phyloP scores from a whole-genome alignment of 805 yeast species.

The Candida ponderosae region DNA sequence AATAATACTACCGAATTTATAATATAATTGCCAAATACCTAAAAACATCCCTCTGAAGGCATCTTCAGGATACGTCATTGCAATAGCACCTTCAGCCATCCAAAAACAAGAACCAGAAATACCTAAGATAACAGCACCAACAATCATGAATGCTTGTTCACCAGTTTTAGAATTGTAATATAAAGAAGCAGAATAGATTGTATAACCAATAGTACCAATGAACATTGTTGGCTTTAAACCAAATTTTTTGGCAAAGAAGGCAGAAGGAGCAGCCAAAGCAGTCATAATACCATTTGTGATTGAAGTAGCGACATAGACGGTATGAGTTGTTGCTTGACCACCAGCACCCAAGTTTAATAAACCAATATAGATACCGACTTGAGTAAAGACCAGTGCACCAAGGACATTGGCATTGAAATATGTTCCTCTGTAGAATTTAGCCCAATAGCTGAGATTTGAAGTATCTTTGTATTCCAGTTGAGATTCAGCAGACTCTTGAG shows the following conservation, averaged over 20 bases:
- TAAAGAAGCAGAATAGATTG: slow-evolving; percentile 19
- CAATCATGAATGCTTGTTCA: slow-evolving; percentile 16
- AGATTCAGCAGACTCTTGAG: too few relatives aligned
- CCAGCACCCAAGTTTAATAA: slow-evolving; percentile 19
- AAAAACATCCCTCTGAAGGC: slow-evolving; percentile 18
- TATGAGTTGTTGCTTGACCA: slow-evolving; percentile 12
- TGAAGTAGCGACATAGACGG: slow-evolving; percentile 12
- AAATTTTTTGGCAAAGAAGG: slow-evolving; percentile 14
- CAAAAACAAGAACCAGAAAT: slow-evolving; percentile 19
- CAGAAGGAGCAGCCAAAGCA: slow-evolving; percentile 12
- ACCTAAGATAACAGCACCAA: slow-evolving; percentile 19
- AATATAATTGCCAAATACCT: slow-evolving; percentile 20
- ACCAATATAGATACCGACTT: slow-evolving; percentile 18
- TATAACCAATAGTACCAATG: slow-evolving; percentile 19
- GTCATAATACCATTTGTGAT: slow-evolving; percentile 17
- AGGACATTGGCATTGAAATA: slow-evolving; percentile 10
- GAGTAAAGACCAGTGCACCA: slow-evolving; percentile 17
- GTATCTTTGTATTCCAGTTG: too few relatives aligned
- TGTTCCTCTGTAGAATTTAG: slow-evolving; percentile 5
- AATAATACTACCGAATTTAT: slow-evolving; percentile 19
- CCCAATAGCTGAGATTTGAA: too few relatives aligned
- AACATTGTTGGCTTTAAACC: slow-evolving; percentile 13
- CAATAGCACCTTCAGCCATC: slow-evolving; percentile 21
- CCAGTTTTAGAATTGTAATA: slow-evolving; percentile 20
- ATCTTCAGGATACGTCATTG: slow-evolving; percentile 17